A percentile compares a stretch with the other conserved stretches of the same genome.
Conservation (phyloP, 768 basidiomycete species). For the Boletus tomentosulus region DNA sequence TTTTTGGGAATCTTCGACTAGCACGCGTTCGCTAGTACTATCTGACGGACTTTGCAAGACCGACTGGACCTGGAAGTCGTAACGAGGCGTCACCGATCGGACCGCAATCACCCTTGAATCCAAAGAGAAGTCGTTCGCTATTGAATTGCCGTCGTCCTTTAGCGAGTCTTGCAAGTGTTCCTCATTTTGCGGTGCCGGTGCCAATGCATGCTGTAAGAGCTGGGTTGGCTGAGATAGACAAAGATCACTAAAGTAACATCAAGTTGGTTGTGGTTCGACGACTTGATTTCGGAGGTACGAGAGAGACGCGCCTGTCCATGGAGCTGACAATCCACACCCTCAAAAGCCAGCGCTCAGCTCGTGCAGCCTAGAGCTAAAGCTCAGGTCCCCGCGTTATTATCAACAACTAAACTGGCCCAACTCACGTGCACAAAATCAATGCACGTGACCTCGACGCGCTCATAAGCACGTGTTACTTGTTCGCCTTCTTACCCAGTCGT, state of each 20-base stretch:
- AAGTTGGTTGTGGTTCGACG: neutral
- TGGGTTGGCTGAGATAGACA: conserved; percentile 54
- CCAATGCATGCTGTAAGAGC: conserved; percentile 45
- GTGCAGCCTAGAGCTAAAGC: neutral
- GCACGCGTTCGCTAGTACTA: conserved; percentile 16
- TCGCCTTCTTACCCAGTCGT: conserved; percentile 5
- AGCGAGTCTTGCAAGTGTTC: conserved; percentile 12
- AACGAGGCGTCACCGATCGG: conserved; percentile 38
- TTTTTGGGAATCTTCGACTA: conserved; percentile 48
- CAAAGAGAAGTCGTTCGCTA: conserved; percentile 36
- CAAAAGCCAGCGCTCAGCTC: neutral
- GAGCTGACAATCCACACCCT: neutral
- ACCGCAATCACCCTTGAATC: conserved; percentile 39
- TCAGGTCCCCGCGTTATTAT: neutral
- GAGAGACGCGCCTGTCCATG: conserved; percentile 42
- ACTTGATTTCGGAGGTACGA: conserved; percentile 6
- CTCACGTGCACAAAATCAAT: conserved; percentile 22
- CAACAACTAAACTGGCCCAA: neutral
- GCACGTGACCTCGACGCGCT: conserved; percentile 29
- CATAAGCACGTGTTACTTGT: conserved; percentile 19
- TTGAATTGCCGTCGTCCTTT: conserved; percentile 17
- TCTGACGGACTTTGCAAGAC: conserved; percentile 5
- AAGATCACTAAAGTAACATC: conserved; percentile 34
- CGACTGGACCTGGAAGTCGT: conserved; percentile 37
- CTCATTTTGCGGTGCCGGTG: conserved; percentile 15